Percentiles rank a stretch among this genome's conserved stretches.
phyloP scores from a whole-genome alignment of 305 asterid species.

The Rubia occidens region DNA sequence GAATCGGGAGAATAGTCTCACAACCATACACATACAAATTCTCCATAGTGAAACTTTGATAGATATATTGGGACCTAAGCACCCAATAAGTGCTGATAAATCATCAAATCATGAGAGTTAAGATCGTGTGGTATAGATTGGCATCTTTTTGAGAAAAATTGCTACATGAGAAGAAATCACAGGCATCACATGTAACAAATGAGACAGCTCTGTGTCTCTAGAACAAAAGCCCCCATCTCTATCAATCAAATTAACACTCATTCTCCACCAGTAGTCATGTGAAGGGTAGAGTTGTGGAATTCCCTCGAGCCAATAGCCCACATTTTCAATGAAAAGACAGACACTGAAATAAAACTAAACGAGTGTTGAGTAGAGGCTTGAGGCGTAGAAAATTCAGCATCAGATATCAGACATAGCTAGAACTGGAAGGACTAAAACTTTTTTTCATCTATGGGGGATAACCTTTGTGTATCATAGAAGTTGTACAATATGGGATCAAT shows the following conservation, averaged over 20 bases:
- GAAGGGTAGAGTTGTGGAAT: background rate
- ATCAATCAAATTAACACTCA: background rate
- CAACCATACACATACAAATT: background rate
- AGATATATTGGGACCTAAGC: background rate
- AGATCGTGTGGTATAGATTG: background rate
- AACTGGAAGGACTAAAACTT: background rate
- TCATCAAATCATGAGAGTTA: background rate
- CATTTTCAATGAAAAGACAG: background rate
- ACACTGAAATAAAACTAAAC: background rate
- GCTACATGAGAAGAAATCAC: background rate
- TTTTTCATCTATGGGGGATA: background rate
- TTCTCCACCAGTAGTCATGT: background rate
- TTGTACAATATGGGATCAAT: background rate
- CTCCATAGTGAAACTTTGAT: background rate
- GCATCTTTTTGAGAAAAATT: background rate
- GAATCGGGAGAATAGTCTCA: background rate
- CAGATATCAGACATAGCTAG: background rate
- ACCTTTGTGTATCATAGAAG: background rate
- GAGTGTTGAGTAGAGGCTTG: background rate
- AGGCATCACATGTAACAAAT: background rate
- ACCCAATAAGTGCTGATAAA: conserved; percentile 1
- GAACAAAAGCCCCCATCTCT: background rate
- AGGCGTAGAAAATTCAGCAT: background rate
- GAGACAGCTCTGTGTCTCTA: conserved; percentile 3
- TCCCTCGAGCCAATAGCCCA: background rate